Evolutionary conservation across 192 early-diverging fungal genomes (phyloP), one percentile per base, ranked within the genome.

Genomic region (Dissophora ornata): DNA sequence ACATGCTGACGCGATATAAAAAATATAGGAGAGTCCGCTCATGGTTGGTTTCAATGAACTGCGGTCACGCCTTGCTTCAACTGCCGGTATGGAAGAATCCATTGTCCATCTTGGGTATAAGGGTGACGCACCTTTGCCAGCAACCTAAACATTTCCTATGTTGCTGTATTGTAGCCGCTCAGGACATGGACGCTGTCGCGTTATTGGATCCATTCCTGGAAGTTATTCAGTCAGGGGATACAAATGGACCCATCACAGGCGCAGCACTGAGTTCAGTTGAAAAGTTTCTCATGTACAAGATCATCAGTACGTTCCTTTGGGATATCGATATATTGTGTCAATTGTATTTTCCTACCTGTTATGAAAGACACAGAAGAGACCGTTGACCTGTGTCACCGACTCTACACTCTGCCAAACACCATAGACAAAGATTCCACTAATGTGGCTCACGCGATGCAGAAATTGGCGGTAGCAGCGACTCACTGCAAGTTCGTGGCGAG

Each of bases 401-500:
- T 9, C 19, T 38, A 48, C n/a, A 9, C 24, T 56, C 32, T 30
- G 44, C 18, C n/a, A 32, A 9, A 18, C 30, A 57, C 24, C 8
- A 26, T 62, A 77, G 79, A 82, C 62, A 75, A 68, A 29, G 80
- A 87, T 45, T 91, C 90, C 44, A 89, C 91, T 22, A 85, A 84
- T 38, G 81, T 94, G n/a, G 79, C 86, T 4, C 41, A 80, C 44
- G 93, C 94, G 0, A 90, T 94, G 85, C 79, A 87, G 41, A 81
- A 82, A 8, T 62, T 96, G 25, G 87, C 93, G 13, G 86, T 92
- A 32, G 90, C 97, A 3, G 96, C 94, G 13, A 94, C 97, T 1
- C 93, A 95, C 68, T 98, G 96, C 80, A 94, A 96, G 74, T 98
- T 99, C 80, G 96, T 97, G 71, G 92, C 95, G 1, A 94, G 94